Base-by-base conservation (phyloP, 1,284 basidiomycete genomes). In the Mycosarcoma maydis region DNA sequence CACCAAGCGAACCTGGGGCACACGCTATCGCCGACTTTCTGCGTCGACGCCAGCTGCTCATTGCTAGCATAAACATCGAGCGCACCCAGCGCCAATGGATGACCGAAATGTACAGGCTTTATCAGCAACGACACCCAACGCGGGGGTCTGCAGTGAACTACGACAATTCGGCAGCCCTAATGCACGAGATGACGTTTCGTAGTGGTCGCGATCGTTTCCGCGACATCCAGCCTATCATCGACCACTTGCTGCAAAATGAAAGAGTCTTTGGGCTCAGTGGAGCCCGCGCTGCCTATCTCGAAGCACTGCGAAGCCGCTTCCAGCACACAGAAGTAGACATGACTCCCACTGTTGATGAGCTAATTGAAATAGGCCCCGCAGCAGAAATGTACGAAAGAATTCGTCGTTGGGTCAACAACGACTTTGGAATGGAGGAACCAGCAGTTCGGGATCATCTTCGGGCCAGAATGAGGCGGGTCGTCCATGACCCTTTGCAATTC, bases 21-120 rank as follows among this genome's bases (percentile, higher is more conserved):
- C 23, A 17, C 13, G 42, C 29, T 13, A 44, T 44, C 36, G 46
- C 37, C 27, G 37, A 30, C n/a, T 48, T 48, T 14, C 29, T 48
- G 37, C n/a, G 36, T 6, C 17, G 46, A 8, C 27, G 19, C 32
- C 37, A 48, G 42, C 20, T 2, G 20, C 20, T 44, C 6, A 8
- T 44, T 4, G 24, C 30, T 16, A 44, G 20, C 42, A 30, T 4
- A 13, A 16, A 20, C 6, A 23, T 33, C 13, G 29, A 16, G 7
- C 20, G 11, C 6, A 13, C 4, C 10, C 20, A 44, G 14, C 42
- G 42, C 19, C n/a, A 29, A 9, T 13, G 17, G 19, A 27, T 48
- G 3, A 29, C 13, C 3, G 46, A 30, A 7, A 19, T n/a, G 3
- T 39, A 39, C 26, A 30, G 37, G 20, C 26, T 7, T 4, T 48